A percentile compares a stretch with the other conserved stretches of the same genome.
phyloP scores from a whole-genome alignment of 1,139 yeast genomes.

The Candida freyschussii region DNA sequence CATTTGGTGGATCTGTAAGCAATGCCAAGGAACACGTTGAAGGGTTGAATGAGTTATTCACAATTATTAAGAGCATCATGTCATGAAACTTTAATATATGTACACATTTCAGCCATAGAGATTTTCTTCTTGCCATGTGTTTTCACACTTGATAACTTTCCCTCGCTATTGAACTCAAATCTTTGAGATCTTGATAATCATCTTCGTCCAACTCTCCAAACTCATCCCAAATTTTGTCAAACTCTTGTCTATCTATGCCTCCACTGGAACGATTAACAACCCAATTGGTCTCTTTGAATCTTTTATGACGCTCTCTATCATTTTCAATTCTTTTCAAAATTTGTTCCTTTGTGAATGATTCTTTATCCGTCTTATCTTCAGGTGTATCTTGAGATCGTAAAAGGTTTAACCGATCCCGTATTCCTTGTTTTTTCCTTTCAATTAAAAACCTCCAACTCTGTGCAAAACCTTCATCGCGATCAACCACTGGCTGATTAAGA shows the following conservation, averaged over 20 bases:
- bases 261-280: conserved; percentile 44
- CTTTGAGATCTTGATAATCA: conserved; percentile 49
- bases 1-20: conserved; percentile 50
- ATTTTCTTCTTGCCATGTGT: background rate
- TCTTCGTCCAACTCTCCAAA: conserved; percentile 40
- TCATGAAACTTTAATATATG: background rate
- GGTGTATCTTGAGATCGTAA: conserved; percentile 24
- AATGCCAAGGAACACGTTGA: conserved; percentile 65
- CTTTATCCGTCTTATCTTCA: conserved; percentile 24
- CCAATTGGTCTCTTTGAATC: conserved; percentile 75
- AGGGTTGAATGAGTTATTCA: conserved; percentile 74
- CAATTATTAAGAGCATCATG: conserved; percentile 33
- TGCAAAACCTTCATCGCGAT: conserved; percentile 12
- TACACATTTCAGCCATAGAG: background rate
- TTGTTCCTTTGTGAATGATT: conserved; percentile 42
- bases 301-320: conserved; percentile 79
- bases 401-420: conserved; percentile 37
- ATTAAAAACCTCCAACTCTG: conserved; percentile 48
- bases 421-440: conserved; percentile 44
- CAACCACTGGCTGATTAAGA: conserved; percentile 2
- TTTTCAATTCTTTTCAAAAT: conserved; percentile 78
- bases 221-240: conserved; percentile 53
- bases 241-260: conserved; percentile 47
- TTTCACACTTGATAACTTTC: conserved; percentile 23
- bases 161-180: conserved; percentile 46